Conservation (phyloP, 2,329 filamentous ascomycete genomes). For the Coniochaeta sp. region DNA sequence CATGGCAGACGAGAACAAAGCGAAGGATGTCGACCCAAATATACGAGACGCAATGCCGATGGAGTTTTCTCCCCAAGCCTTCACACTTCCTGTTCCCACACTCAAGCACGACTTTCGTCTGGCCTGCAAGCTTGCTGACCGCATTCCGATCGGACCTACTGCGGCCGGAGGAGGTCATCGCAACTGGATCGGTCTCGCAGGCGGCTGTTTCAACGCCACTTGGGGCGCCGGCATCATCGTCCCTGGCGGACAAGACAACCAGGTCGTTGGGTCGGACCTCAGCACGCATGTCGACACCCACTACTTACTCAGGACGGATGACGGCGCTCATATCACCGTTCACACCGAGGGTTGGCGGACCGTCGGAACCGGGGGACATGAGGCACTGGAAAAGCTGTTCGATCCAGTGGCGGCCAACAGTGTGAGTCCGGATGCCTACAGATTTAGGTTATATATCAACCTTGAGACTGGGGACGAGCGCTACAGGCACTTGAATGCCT, state of each 20-base stretch:
- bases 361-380: slow-evolving; percentile 9
- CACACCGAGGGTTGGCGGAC: slow-evolving; percentile 18
- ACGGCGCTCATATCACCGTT: slow-evolving; percentile 15
- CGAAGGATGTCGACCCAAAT: not conserved
- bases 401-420: slow-evolving; percentile 16
- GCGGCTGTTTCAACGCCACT: slow-evolving; percentile 15
- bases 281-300: slow-evolving; percentile 14
- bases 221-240: slow-evolving; percentile 17
- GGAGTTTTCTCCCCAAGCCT: not conserved
- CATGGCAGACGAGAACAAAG: not conserved
- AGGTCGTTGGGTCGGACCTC: slow-evolving; percentile 13
- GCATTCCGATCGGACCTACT: not conserved
- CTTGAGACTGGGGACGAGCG: slow-evolving; percentile 19
- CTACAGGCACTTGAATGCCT: slow-evolving; percentile 15
- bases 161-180: not conserved
- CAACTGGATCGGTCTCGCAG: slow-evolving; percentile 14
- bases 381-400: slow-evolving; percentile 16
- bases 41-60: not conserved
- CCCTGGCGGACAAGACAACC: slow-evolving; percentile 15
- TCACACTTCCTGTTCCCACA: not conserved
- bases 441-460: slow-evolving; percentile 15
- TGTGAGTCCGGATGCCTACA: slow-evolving; percentile 14
- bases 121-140: not conserved
- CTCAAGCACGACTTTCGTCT: slow-evolving; percentile 1
- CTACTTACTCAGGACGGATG: slow-evolving; percentile 17